Evolutionary conservation across 176 grass and related monocot species (phyloP), one percentile per base, ranked within the genome.

Genomic region (Oryza brachyantha): DNA sequence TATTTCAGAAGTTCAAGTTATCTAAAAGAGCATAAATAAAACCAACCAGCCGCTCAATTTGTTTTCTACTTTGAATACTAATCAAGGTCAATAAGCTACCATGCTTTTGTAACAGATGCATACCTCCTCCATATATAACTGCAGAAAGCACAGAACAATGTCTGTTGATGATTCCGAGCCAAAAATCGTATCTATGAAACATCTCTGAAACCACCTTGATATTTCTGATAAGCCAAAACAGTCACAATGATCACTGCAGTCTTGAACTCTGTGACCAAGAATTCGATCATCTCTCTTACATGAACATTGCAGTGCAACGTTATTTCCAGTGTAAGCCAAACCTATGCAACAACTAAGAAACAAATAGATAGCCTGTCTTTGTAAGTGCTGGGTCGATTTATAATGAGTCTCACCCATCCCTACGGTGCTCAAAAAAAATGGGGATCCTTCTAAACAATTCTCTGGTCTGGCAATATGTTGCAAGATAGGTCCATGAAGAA

Each of bases 121-220:
- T 90, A 94, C 95, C 92, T 98, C 95, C 68, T 91, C 95, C 71
- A 98, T 83, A 86, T 77, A 94, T 52, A 98, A 77, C 81, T 94
- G 83, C 80, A 98, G 65, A 87, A 98, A 94, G 83, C 76, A 93
- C 69, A 88, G 62, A 64, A 75, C 80, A 83, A 93, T 89, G 61
- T 59, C 45, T 46, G 77, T 72, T 78, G 85, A 87, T 79, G 80
- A 92, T 78, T 93, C 74, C 25, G 64, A 79, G 67, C 83, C 73
- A 78, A 76, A 40, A 72, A 77, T 65, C 66, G 72, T 79, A 39
- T 86, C 66, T 83, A 92, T 52, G 34, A 34, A 91, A 83, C 78
- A 87, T 22, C 28, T 87, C 45, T 84, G 86, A 83, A 98, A 87
- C 96, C 96, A 98, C 19, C 87, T 83, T 65, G 84, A 93, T 83